Conservation (phyloP, 192 early-diverging fungal genomes). For the Gigaspora rosea region DNA sequence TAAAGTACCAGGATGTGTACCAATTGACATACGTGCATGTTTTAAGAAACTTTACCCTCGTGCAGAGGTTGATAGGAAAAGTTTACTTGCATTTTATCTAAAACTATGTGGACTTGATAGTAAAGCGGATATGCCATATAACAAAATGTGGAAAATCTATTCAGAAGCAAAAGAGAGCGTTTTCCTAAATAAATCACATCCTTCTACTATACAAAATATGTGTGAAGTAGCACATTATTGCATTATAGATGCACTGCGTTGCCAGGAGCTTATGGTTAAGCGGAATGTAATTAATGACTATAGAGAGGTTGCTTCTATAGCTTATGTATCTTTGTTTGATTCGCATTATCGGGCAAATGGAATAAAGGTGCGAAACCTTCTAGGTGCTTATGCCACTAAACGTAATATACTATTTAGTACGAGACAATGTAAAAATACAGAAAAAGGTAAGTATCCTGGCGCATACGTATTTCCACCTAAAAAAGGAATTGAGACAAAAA, state of each 20-base stretch:
- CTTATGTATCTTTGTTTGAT: not conserved
- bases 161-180: too few species aligned
- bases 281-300: slow-evolving; percentile 7
- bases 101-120: too few species aligned
- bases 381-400: not conserved
- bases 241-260: not conserved
- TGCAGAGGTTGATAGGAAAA: too few species aligned
- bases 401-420: not conserved
- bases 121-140: too few species aligned
- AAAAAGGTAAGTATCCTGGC: not conserved
- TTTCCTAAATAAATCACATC: too few species aligned
- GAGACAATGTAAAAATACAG: not conserved
- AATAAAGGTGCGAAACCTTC: slow-evolving; percentile 9
- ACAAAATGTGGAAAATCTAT: too few species aligned
- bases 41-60: too few species aligned
- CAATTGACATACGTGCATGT: too few species aligned
- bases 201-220: too few species aligned
- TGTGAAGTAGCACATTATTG: slow-evolving; percentile 4
- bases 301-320: not conserved
- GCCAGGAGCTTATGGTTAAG: slow-evolving; percentile 8
- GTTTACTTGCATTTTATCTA: too few species aligned
- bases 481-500: slow-evolving; percentile 2
- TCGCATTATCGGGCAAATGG: slow-evolving; percentile 1
- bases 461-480: not conserved
- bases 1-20: too few species aligned